Evolutionary conservation across 495 filamentous ascomycete genomes (phyloP), one percentile per base, ranked within the genome.

Genomic region (Trichocladium antarcticum): DNA sequence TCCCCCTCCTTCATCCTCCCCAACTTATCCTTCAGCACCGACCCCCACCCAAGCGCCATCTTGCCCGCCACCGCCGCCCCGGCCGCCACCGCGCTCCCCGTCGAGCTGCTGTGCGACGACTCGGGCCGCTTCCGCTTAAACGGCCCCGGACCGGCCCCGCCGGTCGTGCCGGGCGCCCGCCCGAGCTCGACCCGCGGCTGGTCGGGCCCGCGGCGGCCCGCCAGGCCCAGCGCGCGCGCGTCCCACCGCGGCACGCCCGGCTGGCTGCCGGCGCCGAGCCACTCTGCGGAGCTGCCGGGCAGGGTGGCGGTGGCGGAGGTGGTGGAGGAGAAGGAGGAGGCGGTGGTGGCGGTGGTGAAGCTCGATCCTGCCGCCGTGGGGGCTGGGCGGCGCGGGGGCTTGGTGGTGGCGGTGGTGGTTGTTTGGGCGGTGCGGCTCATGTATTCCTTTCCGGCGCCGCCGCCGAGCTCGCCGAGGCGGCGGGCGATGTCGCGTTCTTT

Each of bases 401-500:
- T 15, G 16, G 29, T 50, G 22, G 47, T 51, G 47, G 32, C 41
- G 56, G 34, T 47, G 45, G 15, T 32, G 52, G 44, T 22, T 4
- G 19, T 16, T 15, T 42, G 40, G 6, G 35, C 51, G 1, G 53
- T 47, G 12, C 53, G 54, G n/a, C 74, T 70, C 66, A 92, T 77
- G 67, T 95, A 95, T 45, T 92, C 84, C 37, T 76, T 79, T 3
- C 86, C 89, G 0, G 84, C 73, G 11, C 82, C 82, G 42, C 73
- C 77, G 1, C 83, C 83, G 12, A 75, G 57, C 32, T 68, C 57
- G 1, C 74, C 71, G 5, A 98, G 74, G 50, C 76, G 81, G 56
- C 78, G 77, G 20, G 82, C 82, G 41, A 97, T 80, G 39, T 94
- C 85, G 7, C 80, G 73, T 63, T 98, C 92, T 50, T 80, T 83